phyloP scores from a whole-genome alignment of 768 basidiomycete species.

The Leccinellum rugosiceps region DNA sequence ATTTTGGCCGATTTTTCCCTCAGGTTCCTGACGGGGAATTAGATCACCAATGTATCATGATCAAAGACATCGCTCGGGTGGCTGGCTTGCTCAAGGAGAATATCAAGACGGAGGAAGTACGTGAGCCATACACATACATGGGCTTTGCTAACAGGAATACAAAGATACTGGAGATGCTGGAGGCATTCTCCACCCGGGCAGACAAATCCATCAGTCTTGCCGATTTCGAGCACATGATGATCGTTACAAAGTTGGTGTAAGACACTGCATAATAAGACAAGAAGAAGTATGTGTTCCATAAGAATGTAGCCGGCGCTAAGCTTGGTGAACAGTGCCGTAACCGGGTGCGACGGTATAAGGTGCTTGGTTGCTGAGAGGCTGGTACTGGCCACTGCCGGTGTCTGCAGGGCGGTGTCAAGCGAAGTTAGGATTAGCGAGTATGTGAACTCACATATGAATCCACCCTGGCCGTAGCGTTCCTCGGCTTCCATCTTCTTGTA shows the following conservation, averaged over 20 bases:
- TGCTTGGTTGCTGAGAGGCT: slow-evolving; percentile 23
- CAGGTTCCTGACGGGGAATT: slow-evolving; percentile 45
- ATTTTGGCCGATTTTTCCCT: slow-evolving; percentile 77
- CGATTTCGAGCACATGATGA: slow-evolving; percentile 79
- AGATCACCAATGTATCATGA: slow-evolving; percentile 51
- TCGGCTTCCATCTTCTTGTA: slow-evolving; percentile 89
- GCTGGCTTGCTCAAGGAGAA: slow-evolving; percentile 67
- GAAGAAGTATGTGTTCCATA: not conserved
- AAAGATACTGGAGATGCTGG: slow-evolving; percentile 78
- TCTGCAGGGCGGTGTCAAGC: slow-evolving; percentile 22
- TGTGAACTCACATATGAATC: slow-evolving; percentile 64
- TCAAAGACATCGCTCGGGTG: slow-evolving; percentile 62
- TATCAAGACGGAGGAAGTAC: slow-evolving; percentile 71
- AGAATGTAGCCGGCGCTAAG: not conserved
- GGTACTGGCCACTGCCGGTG: slow-evolving; percentile 38
- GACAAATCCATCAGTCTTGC: slow-evolving; percentile 66
- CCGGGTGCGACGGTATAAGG: slow-evolving; percentile 23
- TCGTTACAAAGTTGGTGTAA: slow-evolving; percentile 41
- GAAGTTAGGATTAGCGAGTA: not conserved
- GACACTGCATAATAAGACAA: not conserved
- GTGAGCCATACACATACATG: slow-evolving; percentile 11
- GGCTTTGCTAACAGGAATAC: not conserved
- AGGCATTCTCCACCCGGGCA: slow-evolving; percentile 64
- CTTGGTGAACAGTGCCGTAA: slow-evolving; percentile 34
- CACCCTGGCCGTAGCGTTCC: slow-evolving; percentile 73